Evolutionary conservation across 2,329 filamentous ascomycete species (phyloP), one percentile per base, ranked within the genome.

Genomic region (Fusarium verrucosum): DNA sequence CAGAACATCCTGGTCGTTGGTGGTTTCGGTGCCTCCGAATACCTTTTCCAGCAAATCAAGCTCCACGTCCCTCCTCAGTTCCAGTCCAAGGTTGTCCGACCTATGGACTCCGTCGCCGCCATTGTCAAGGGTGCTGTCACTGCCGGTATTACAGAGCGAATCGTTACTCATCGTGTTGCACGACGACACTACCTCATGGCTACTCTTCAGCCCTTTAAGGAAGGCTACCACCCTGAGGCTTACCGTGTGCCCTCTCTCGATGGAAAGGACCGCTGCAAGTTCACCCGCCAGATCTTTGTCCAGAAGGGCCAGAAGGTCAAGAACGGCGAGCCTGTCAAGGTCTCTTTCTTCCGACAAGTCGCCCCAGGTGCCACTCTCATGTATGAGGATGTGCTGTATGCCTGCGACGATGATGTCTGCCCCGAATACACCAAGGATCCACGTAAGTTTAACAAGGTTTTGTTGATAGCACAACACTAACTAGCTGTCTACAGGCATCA

Each of bases 371-470:
- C 95, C 30, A 98, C 94, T 2, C 87, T 99, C 71, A 98, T 99
- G 95, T 99, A 99, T 77, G 95, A 99, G 82, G 95, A 99, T 80
- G 94, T 98, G 50, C 80, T 98, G 56, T 98, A 97, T 77, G 95
- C 94, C 46, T 99, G 95, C 74, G 95, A 99, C 75, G 95, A 98
- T 67, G 95, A 99, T 76, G 92, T 97, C 49, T 98, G 94, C 79
- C 95, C 95, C 1, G 95, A 98, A 78, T 99, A 99, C 77, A 98
- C 94, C 70, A 99, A 98, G 78, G 95, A 99, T 87, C 94, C 95
- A 71, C 92, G 95, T 97, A 89, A 89, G 94, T 91, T 64, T 16
- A 10, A 22, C 5, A 10, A 22, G 11, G 11, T 13, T 20, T 8
- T n/a, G 7, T 22, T 20, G 10, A 26, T n/a, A 51, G 20, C 23